Percentiles rank a stretch among this genome's conserved stretches.
phyloP scores from a whole-genome alignment of 306 rosid species.

The Fragaria nilgerrensis region DNA sequence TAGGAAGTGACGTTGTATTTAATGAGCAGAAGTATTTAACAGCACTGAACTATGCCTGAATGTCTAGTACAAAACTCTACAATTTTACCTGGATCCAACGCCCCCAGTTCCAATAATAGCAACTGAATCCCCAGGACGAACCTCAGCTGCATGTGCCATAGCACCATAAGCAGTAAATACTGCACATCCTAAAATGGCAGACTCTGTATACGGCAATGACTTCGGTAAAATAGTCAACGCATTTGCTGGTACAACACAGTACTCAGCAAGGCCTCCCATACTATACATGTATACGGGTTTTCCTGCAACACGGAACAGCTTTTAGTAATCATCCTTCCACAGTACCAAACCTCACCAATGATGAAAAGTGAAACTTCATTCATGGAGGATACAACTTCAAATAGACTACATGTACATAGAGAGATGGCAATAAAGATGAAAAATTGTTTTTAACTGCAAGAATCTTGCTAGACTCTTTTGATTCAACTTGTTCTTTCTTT shows the following conservation, averaged over 20 bases:
- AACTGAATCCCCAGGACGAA: conserved; percentile 88
- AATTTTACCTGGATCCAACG: conserved; percentile 84
- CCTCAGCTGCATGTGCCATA: conserved; percentile 96
- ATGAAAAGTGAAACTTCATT: background rate
- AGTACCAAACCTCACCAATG: background rate
- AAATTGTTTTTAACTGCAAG: background rate
- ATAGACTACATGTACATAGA: background rate
- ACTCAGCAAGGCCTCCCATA: conserved; percentile 99
- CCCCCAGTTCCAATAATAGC: conserved; percentile 95
- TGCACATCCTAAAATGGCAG: conserved; percentile 97
- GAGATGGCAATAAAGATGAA: background rate
- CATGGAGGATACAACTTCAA: background rate
- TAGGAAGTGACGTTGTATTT: conserved; percentile 29
- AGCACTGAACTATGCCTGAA: background rate
- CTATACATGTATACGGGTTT: conserved; percentile 87
- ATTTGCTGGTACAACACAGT: conserved; percentile 91
- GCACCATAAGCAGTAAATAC: conserved; percentile 98
- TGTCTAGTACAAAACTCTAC: background rate
- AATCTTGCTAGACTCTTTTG: background rate
- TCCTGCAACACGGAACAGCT: conserved; percentile 38
- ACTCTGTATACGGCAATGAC: conserved; percentile 76
- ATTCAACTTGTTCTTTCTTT: background rate
- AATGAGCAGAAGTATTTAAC: conserved; percentile 9
- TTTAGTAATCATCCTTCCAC: conserved; percentile 21
- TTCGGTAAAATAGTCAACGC: conserved; percentile 64